phyloP scores from a whole-genome alignment of 371 early-diverging fungal species.

The Mucor piriformis region DNA sequence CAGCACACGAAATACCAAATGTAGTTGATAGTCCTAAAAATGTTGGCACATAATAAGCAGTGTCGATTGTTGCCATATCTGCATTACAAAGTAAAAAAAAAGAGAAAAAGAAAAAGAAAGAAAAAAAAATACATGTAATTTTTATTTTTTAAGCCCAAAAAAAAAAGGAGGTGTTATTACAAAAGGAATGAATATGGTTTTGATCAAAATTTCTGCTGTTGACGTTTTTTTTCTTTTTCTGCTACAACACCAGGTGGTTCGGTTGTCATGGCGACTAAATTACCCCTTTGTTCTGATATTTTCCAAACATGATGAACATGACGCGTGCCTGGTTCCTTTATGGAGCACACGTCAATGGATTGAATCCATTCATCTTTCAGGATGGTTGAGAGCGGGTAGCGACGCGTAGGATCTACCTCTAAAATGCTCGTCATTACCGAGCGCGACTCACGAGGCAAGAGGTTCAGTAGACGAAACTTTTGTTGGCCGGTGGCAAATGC shows the following conservation, averaged over 20 bases:
- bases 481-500: constrained; percentile 53
- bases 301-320: constrained; percentile 55
- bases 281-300: constrained; percentile 28
- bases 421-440: constrained; percentile 53
- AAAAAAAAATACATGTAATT: neutral
- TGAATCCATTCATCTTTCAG: constrained; percentile 57
- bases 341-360: constrained; percentile 59
- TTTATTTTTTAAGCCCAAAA: constrained; percentile 3
- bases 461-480: constrained; percentile 46
- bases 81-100: constrained; percentile 1
- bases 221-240: constrained; percentile 40
- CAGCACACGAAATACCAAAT: constrained; percentile 53
- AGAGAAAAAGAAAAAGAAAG: constrained; percentile 9
- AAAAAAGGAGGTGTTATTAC: neutral
- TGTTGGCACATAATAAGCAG: constrained; percentile 48
- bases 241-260: constrained; percentile 53
- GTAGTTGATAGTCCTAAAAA: constrained; percentile 47
- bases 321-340: constrained; percentile 39
- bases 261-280: constrained; percentile 44
- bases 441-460: constrained; percentile 53
- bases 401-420: constrained; percentile 53
- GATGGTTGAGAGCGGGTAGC: constrained; percentile 51
- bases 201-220: constrained; percentile 1
- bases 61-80: constrained; percentile 46
- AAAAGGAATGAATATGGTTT: constrained; percentile 1